phyloP scores from a whole-genome alignment of 139 green algal genomes.

The Gonium pectorale region DNA sequence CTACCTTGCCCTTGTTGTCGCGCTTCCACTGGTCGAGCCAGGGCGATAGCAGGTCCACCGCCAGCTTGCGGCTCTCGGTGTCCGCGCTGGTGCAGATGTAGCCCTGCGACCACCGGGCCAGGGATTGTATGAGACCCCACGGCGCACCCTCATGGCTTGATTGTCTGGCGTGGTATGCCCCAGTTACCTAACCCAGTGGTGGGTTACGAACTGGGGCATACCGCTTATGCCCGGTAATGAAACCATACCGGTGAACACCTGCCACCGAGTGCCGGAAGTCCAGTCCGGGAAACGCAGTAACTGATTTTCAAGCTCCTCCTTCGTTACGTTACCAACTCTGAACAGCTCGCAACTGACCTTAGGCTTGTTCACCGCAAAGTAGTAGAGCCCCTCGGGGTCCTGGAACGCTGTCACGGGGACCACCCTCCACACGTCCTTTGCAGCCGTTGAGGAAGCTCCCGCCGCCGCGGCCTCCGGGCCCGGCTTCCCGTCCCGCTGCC shows the following conservation, averaged over 20 bases:
- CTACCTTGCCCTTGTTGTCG: constrained; percentile 42
- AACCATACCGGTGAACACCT: too few relatives aligned
- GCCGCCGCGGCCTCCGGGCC: neutral
- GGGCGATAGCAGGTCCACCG: constrained; percentile 78
- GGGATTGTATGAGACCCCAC: too few relatives aligned
- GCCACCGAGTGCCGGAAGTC: too few relatives aligned
- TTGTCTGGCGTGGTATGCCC: too few relatives aligned
- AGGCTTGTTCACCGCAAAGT: constrained; percentile 84
- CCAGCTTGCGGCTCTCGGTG: constrained; percentile 57
- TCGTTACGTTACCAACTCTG: neutral
- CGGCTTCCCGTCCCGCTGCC: neutral
- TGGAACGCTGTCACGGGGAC: constrained; percentile 6
- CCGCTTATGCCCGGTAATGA: too few relatives aligned
- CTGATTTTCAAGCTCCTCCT: too few relatives aligned
- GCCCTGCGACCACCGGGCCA: constrained; percentile 56
- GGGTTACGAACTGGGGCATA: too few relatives aligned
- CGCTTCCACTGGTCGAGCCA: constrained; percentile 66
- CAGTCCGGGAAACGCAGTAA: too few relatives aligned
- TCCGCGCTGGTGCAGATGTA: constrained; percentile 81
- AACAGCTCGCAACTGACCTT: constrained; percentile 26
- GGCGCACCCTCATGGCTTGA: too few relatives aligned
- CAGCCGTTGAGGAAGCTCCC: too few relatives aligned
- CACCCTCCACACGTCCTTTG: constrained; percentile 21
- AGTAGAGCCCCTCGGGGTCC: constrained; percentile 57
- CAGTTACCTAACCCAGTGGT: too few relatives aligned